These are phyloP conservation scores for Chytriomyces sp. DNA, from an alignment of 192 early-diverging fungal species.

Conservation along the genomic window DNA sequence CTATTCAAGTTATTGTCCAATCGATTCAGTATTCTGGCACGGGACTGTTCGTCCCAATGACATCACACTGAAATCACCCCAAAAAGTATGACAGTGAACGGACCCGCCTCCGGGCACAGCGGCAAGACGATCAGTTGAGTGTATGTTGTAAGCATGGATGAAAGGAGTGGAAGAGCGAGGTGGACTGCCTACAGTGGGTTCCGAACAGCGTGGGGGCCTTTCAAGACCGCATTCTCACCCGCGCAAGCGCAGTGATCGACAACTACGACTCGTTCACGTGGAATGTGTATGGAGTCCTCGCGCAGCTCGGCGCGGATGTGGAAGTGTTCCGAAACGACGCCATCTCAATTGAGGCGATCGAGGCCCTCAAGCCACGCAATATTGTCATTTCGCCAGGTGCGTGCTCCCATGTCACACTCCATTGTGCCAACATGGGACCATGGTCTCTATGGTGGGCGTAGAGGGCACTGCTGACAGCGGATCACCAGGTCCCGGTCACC, in stretches of 20 bases:
- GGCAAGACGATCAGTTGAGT: not conserved
- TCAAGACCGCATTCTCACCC: not conserved
- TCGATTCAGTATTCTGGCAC: too few relatives aligned
- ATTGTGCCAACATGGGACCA: not conserved
- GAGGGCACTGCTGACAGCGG: not conserved
- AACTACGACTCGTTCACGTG: slow-evolving; percentile 99
- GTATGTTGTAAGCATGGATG: too few relatives aligned
- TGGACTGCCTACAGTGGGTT: too few relatives aligned
- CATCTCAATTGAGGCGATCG: slow-evolving; percentile 82
- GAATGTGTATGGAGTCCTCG: slow-evolving; percentile 97
- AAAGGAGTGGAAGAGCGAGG: too few relatives aligned
- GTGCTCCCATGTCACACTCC: slow-evolving; percentile 25
- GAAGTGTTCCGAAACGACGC: slow-evolving; percentile 92
- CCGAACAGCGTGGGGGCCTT: not conserved
- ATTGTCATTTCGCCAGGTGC: slow-evolving; percentile 86
- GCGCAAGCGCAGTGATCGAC: slow-evolving; percentile 65
- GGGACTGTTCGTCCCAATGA: too few relatives aligned
- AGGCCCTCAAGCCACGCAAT: slow-evolving; percentile 83
- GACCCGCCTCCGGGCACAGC: not conserved
- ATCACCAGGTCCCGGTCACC: slow-evolving; percentile 81
- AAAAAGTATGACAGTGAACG: not conserved
- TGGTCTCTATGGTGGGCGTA: too few relatives aligned
- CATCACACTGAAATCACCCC: not conserved
- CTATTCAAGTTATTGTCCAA: too few relatives aligned
- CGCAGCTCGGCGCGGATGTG: slow-evolving; percentile 88